Evolutionary conservation across 2,329 filamentous ascomycete species (phyloP).

Genomic region (Microdochium trichocladiopsis): DNA sequence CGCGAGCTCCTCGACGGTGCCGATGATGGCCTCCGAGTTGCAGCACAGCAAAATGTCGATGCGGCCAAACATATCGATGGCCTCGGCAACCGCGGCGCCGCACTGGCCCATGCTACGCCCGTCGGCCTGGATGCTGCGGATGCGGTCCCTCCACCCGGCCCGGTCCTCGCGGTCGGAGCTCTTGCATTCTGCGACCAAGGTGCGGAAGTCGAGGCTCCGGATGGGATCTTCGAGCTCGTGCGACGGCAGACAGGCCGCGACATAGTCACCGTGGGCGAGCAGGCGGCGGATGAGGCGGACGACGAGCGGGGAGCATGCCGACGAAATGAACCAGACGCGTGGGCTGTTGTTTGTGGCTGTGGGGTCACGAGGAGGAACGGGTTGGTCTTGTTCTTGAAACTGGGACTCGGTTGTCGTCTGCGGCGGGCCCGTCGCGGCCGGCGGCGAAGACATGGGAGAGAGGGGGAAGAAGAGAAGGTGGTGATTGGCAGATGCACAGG

Average conservation of each 20-base stretch:
- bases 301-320: constrained; percentile 76
- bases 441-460: background rate
- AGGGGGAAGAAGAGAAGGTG: background rate
- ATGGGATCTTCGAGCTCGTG: constrained; percentile 71
- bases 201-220: constrained; percentile 71
- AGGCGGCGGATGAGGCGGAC: constrained; percentile 76
- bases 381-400: constrained; percentile 40
- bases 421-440: background rate
- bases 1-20: constrained; percentile 83
- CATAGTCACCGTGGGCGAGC: constrained; percentile 85
- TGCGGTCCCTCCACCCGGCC: constrained; percentile 68
- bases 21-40: constrained; percentile 70
- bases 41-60: constrained; percentile 90
- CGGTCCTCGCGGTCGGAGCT: constrained; percentile 50
- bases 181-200: constrained; percentile 66
- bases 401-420: background rate
- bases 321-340: constrained; percentile 64
- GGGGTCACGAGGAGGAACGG: constrained; percentile 35
- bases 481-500: no score
- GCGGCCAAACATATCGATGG: constrained; percentile 73
- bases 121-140: constrained; percentile 60
- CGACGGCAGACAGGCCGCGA: constrained; percentile 76
- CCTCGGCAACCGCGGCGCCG: constrained; percentile 80
- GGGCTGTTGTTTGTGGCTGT: background rate
- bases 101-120: constrained; percentile 61